phyloP scores from a whole-genome alignment of 257 asterid species.

The Plectranthus barbatus region DNA sequence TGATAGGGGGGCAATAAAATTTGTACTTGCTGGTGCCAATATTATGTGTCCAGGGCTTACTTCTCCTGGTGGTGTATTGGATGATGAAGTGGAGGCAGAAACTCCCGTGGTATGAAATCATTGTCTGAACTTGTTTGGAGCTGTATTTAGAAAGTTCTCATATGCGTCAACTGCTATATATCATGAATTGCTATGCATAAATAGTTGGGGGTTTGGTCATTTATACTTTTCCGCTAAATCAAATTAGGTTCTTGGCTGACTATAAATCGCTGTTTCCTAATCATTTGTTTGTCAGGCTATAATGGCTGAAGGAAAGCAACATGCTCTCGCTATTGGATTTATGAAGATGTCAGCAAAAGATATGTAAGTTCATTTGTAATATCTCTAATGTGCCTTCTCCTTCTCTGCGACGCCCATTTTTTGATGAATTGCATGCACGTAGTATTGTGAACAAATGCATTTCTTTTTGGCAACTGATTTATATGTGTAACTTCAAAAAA shows the following conservation, averaged over 20 bases:
- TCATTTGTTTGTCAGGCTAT: conserved; percentile 54
- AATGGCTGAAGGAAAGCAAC: conserved; percentile 99
- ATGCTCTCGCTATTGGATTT: conserved; percentile 97
- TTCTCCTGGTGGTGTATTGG: conserved; percentile 96
- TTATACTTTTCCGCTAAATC: not conserved
- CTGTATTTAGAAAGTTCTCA: not conserved
- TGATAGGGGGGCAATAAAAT: conserved; percentile 92
- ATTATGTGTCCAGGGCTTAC: conserved; percentile 99
- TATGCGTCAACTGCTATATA: conserved; percentile 4
- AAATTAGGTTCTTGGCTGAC: not conserved
- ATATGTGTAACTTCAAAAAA: not conserved
- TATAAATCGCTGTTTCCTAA: not conserved
- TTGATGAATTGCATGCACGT: conserved; percentile 2
- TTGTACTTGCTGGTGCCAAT: conserved; percentile 97
- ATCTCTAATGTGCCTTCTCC: not conserved
- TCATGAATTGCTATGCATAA: not conserved
- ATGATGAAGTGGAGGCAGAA: conserved; percentile 77
- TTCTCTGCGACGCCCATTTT: not conserved
- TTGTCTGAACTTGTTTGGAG: conserved; percentile 2
- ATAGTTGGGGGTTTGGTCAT: not conserved
- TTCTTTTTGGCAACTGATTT: not conserved
- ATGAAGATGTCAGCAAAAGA: conserved; percentile 91
- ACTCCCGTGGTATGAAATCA: conserved; percentile 69
- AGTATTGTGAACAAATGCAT: not conserved
- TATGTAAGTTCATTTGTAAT: conserved; percentile 61